Conservation (phyloP, 2,329 filamentous ascomycete species). For the Domatiomyces catenatus region DNA sequence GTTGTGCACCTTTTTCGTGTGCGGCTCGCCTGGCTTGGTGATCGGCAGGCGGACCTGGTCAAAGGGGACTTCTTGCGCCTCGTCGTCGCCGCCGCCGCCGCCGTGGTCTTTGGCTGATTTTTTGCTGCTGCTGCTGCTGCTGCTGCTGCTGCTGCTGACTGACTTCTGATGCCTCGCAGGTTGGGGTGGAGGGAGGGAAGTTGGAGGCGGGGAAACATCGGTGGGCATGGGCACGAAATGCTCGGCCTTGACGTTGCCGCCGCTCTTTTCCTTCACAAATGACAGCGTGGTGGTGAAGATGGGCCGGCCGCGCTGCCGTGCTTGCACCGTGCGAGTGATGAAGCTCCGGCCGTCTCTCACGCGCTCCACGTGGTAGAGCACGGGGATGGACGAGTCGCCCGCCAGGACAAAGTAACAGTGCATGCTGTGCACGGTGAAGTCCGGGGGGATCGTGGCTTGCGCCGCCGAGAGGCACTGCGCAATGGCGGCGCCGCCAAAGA, state of each 20-base stretch:
- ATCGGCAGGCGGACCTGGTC: conserved; percentile 34
- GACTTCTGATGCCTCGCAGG: background rate
- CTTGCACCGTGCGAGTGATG: conserved; percentile 89
- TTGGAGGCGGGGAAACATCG: conserved; percentile 23
- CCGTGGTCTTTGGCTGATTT: no score
- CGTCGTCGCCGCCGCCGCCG: background rate
- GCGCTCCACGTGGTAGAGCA: conserved; percentile 88
- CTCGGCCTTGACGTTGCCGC: conserved; percentile 38
- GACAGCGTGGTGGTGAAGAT: conserved; percentile 95
- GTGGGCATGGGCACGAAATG: conserved; percentile 50
- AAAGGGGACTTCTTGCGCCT: conserved; percentile 15
- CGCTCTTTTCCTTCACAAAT: conserved; percentile 56
- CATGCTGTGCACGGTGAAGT: conserved; percentile 85
- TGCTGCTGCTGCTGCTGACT: no score
- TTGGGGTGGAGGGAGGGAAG: background rate
- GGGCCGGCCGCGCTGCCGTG: conserved; percentile 67
- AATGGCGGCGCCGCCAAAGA: conserved; percentile 87
- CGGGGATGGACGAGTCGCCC: conserved; percentile 67
- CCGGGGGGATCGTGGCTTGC: conserved; percentile 63
- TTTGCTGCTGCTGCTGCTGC: background rate
- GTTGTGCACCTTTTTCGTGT: conserved; percentile 52
- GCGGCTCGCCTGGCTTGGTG: conserved; percentile 27
- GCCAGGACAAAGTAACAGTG: conserved; percentile 98
- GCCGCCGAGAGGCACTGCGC: conserved; percentile 80
- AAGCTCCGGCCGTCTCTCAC: conserved; percentile 83